These are phyloP conservation scores for Pigoraptor vietnamica DNA, from an alignment of 78 protist species.

Conservation along the genomic window DNA sequence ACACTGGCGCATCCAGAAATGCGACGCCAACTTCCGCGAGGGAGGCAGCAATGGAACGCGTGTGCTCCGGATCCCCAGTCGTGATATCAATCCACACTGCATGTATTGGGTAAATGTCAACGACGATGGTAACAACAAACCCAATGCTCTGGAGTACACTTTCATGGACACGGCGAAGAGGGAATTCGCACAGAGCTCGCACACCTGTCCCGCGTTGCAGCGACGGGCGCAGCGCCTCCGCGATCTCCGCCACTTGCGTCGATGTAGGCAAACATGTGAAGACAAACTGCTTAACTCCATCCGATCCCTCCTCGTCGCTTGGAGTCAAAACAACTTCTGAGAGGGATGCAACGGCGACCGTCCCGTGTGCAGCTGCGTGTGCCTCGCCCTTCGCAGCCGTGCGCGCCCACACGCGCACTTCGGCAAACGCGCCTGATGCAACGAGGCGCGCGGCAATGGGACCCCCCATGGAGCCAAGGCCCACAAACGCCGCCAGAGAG, in stretches of 20 bases:
- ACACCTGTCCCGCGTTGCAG: too few relatives aligned
- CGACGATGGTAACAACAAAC: not conserved
- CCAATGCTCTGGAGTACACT: not conserved
- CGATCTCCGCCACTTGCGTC: not conserved
- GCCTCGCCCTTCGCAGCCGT: not conserved
- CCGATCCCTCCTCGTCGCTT: not conserved
- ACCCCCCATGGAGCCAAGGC: not conserved
- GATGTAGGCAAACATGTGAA: not conserved
- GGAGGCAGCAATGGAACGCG: not conserved
- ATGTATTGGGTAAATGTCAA: not conserved
- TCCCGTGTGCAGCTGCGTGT: not conserved
- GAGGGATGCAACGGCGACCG: not conserved
- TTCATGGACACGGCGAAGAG: not conserved
- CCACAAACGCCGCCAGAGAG: not conserved
- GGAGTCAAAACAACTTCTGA: not conserved
- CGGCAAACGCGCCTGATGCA: not conserved
- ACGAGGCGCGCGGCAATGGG: not conserved
- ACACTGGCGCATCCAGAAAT: not conserved
- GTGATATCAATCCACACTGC: not conserved
- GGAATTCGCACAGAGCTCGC: not conserved
- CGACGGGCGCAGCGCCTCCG: too few relatives aligned
- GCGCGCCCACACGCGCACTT: not conserved
- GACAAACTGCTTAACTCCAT: not conserved
- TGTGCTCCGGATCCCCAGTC: not conserved
- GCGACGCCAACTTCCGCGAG: not conserved